phyloP scores from a whole-genome alignment of 1,284 basidiomycete species.

The Cystobasidium pallidum region DNA sequence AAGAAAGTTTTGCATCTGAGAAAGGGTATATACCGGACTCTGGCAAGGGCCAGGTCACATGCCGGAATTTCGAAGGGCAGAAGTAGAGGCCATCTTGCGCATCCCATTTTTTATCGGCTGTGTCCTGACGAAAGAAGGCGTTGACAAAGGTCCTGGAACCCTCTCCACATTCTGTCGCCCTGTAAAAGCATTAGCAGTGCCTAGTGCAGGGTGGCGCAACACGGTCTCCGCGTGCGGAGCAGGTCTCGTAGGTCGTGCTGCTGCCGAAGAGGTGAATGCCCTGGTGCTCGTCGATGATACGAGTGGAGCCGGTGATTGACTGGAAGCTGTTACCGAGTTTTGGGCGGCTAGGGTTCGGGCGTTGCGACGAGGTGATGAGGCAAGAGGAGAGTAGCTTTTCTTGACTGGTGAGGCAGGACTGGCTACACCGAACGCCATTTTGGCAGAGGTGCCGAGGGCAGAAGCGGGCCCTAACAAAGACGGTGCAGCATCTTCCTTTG shows the following conservation, averaged over 20 bases:
- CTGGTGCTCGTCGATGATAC: neutral
- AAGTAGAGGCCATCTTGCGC: constrained; percentile 26
- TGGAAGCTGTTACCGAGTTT: neutral
- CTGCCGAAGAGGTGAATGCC: neutral
- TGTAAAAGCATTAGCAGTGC: neutral
- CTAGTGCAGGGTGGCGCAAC: no score
- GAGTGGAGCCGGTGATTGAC: constrained; percentile 26
- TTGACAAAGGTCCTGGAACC: constrained; percentile 1
- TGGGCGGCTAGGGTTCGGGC: constrained; percentile 16
- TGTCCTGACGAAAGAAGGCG: neutral
- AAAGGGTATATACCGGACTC: neutral
- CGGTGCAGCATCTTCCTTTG: neutral
- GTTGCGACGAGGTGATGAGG: constrained; percentile 6
- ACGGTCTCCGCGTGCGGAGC: no score
- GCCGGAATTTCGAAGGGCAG: constrained; percentile 1
- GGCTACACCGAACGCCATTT: constrained; percentile 23
- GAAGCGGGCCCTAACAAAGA: neutral
- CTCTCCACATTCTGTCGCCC: neutral
- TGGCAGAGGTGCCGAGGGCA: neutral
- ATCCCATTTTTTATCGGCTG: constrained; percentile 16
- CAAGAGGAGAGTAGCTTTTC: constrained; percentile 30
- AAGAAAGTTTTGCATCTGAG: neutral
- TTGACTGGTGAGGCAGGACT: constrained; percentile 38
- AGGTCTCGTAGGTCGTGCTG: neutral
- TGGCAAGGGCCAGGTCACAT: neutral